These are phyloP conservation scores for Chytriomyces confervae DNA, from an alignment of 192 early-diverging fungal genomes.

Conservation along the genomic window DNA sequence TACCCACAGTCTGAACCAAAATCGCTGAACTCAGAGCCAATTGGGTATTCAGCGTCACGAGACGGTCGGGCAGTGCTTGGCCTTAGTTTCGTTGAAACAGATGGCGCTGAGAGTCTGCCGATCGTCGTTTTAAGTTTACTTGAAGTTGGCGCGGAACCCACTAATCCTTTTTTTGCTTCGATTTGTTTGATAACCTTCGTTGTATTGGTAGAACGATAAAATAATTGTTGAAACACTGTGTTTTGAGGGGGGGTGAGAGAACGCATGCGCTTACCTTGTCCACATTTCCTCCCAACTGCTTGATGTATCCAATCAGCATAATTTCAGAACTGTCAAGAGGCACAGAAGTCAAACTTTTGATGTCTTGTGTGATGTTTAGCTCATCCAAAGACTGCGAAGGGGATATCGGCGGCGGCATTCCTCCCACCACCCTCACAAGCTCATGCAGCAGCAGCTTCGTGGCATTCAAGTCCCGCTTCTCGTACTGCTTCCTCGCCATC, in stretches of 20 bases:
- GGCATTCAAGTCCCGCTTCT: conserved; percentile 8
- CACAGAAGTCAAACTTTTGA: background rate
- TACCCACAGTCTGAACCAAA: conserved; percentile 28
- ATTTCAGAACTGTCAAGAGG: conserved; percentile 13
- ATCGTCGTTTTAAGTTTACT: background rate
- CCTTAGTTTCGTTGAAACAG: conserved; percentile 13
- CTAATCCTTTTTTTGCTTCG: background rate
- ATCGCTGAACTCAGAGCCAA: conserved; percentile 54
- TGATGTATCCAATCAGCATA: conserved; percentile 15
- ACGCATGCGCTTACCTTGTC: conserved; percentile 3
- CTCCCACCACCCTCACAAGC: conserved; percentile 12
- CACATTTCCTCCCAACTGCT: conserved; percentile 32
- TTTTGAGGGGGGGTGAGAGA: no score
- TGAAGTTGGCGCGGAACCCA: background rate
- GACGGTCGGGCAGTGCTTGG: conserved; percentile 58
- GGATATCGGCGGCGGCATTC: background rate
- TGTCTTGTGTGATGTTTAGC: background rate
- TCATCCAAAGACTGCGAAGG: background rate
- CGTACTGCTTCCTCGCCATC: conserved; percentile 18
- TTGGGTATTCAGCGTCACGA: conserved; percentile 51
- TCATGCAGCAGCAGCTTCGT: conserved; percentile 18
- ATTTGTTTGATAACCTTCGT: conserved; percentile 13
- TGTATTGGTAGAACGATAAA: no score
- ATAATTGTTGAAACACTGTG: no score
- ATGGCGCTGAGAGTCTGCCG: background rate